phyloP scores from a whole-genome alignment of 2,329 filamentous ascomycete species.

The Alternaria sp. region DNA sequence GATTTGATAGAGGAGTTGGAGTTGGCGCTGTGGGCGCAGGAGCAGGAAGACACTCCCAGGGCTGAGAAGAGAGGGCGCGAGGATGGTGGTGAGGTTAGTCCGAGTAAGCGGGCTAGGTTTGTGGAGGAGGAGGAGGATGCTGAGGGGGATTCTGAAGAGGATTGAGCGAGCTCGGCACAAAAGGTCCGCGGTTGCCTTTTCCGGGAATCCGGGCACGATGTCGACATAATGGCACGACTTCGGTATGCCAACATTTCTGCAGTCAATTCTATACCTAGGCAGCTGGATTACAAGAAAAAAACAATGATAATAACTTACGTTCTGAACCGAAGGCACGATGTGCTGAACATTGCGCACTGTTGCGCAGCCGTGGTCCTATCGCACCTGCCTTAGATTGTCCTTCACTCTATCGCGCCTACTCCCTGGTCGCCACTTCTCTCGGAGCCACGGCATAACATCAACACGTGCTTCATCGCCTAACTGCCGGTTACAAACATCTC shows the following conservation, averaged over 20 bases:
- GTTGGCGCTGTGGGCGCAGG: not conserved
- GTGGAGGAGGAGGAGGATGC: slow-evolving; percentile 1
- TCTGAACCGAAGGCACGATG: not conserved
- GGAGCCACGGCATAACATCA: not conserved
- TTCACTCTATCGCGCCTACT: not conserved
- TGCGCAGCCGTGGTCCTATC: not conserved
- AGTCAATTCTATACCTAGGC: not conserved
- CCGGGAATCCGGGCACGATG: not conserved
- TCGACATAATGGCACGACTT: not conserved
- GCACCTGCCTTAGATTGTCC: not conserved
- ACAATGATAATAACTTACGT: not conserved
- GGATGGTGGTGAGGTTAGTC: not conserved
- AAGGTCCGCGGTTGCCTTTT: not conserved
- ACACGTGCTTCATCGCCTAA: not conserved
- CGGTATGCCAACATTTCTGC: accelerated
- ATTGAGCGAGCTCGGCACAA: not conserved
- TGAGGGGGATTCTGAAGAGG: slow-evolving; percentile 16
- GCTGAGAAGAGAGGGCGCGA: not conserved
- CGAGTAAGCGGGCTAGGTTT: not conserved
- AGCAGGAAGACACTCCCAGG: not conserved
- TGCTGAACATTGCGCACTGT: not conserved
- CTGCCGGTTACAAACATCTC: not conserved
- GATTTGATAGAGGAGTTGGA: not conserved
- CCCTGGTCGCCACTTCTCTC: not conserved
- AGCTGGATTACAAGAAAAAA: too few relatives aligned